Base-by-base conservation (phyloP, 345 rosid species). In the Lepidium africanum region DNA sequence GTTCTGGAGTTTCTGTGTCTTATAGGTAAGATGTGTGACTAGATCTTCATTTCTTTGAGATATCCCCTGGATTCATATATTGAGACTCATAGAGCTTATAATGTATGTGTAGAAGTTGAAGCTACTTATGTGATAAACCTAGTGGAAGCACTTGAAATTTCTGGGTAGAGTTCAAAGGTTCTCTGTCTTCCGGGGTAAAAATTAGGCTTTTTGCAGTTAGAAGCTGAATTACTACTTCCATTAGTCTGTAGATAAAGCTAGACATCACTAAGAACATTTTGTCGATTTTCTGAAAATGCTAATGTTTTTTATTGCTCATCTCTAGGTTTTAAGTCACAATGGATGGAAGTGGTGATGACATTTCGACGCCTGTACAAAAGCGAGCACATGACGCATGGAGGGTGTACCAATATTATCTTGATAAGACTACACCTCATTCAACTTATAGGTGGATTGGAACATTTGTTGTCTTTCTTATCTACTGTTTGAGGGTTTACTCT, bases 391-490 rank as follows among this genome's bases (percentile, higher is more conserved):
- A 90, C 25, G 85, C 80, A 19, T 85, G 89, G 92, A 84, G 90
- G 83, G 56, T 84, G 48, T 90, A 84, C 76, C 97, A 87, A 82
- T 85, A 90, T 71, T 90, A 85, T 82, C 84, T 93, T 13, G 98
- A 93, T 66, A 91, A 90, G 82, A 84, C 83, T 36, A 88, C 96
- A 1, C 98, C 98, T 36, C 97, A 88, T 75, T 30, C 82, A 0
- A 60, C 79, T 70, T 80, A 86, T 75, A 80, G 98, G 74, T 93
- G 98, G 98, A 83, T 84, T 41, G 98, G 97, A 62, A 84, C 97
- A 43, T 65, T 82, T 19, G 84, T 73, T 25, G 54, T 82, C 35
- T 70, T 76, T 3, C 79, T 75, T 46, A 71, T 88, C 66, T 93
- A 87, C 81, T 73, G 80, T 74, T 30, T 84, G 80, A 78, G 97